Base-by-base conservation (phyloP, 1,284 basidiomycete genomes). In the Singerocomus rubriflavus region DNA sequence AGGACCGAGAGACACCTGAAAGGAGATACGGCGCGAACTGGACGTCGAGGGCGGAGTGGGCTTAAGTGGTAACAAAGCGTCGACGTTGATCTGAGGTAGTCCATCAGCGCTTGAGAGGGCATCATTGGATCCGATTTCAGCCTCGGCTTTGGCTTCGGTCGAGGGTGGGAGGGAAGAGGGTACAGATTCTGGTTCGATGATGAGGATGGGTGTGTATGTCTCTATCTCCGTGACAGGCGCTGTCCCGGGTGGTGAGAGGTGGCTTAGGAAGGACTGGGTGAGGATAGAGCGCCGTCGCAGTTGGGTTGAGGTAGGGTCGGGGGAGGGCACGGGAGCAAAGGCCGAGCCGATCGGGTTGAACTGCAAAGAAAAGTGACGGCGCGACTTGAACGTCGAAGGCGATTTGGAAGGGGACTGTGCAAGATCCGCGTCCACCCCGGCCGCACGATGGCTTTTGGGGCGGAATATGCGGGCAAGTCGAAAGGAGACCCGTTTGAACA, bases 401-500 rank as follows among this genome's bases (percentile, higher is more conserved):
- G n/a, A 29, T 32, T 11, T 35, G 17, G 51, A 39, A n/a, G 34
- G 29, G 7, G 34, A 13, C 26, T 7, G 42, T 16, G 29, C 9
- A 2, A 33, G 33, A 25, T 16, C 16, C 27, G n/a, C 17, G 5
- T 17, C 32, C 14, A 17, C 38, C 12, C 52, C 51, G 29, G 42
- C 30, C 36, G 32, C 44, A 11, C 53, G 52, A 43, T 54, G 51
- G 26, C 17, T 43, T 14, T 56, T 50, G 21, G 57, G 38, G 42
- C 60, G 54, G 31, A 68, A 57, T 2, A 64, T 17, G 31, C 55
- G 52, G 9, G 51, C 16, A 16, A 64, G 33, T 3, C 50, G 32
- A 5, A 49, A 50, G 1, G 54, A 58, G 17, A 64, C 40, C 35
- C 63, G 50, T 32, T 27, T 35, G 36, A 59, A 54, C 66, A 66